phyloP scores from a whole-genome alignment of 1,284 basidiomycete species.

The Mycena sp. region DNA sequence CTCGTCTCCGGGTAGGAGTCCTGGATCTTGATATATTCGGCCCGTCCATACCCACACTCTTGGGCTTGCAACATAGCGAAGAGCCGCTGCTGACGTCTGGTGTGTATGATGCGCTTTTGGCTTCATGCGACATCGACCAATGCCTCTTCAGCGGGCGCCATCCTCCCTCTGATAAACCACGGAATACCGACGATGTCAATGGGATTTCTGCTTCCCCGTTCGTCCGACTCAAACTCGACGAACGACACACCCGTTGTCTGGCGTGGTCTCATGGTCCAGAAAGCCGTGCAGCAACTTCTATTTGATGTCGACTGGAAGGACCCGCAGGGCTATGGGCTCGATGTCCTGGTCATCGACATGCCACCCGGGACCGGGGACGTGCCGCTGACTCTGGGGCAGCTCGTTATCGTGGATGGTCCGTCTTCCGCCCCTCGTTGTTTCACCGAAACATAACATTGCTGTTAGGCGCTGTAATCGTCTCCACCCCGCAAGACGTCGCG shows the following conservation, averaged over 20 bases:
- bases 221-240: constrained; percentile 51
- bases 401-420: constrained; percentile 88
- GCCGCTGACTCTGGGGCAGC: constrained; percentile 90
- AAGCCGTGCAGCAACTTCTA: constrained; percentile 95
- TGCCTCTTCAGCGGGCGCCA: constrained; percentile 68
- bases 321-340: constrained; percentile 62
- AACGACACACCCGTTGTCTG: constrained; percentile 89
- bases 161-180: constrained; percentile 90
- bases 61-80: constrained; percentile 86
- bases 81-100: constrained; percentile 85
- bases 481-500: constrained; percentile 96
- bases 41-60: constrained; percentile 94
- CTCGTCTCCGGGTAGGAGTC: constrained; percentile 79
- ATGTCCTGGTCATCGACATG: constrained; percentile 95
- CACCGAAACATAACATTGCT: neutral
- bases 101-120: constrained; percentile 45
- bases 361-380: constrained; percentile 98
- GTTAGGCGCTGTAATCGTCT: constrained; percentile 89
- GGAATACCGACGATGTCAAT: constrained; percentile 97
- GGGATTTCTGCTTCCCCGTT: constrained; percentile 81
- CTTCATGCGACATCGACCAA: constrained; percentile 2
- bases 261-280: constrained; percentile 99
- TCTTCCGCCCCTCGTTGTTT: neutral
- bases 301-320: constrained; percentile 95
- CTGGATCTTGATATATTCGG: constrained; percentile 98